Base-by-base conservation (phyloP, 345 rosid genomes). In the Moricandia arvensis region DNA sequence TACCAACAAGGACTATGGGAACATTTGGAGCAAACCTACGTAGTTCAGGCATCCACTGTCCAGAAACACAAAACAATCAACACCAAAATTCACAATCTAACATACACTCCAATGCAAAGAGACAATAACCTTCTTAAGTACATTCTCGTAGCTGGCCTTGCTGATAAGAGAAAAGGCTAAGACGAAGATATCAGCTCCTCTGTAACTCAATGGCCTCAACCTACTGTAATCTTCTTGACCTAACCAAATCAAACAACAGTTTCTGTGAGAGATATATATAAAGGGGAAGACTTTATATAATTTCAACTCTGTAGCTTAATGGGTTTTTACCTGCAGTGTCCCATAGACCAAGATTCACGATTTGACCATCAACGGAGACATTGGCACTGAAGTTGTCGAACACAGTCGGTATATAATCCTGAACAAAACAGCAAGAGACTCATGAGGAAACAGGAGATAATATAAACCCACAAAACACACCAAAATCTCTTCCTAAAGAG, bases 171-270 rank as follows among this genome's bases (percentile, higher is more conserved):
- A 95, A 84, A 95, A 92, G 45, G 99, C 97, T 68, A 95, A 80
- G 64, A 92, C 91, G 66, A 95, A 95, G 27, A 95, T 85, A 76
- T 92, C 97, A 59, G 99, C 99, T 49, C 99, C 97, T 80, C 98
- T 85, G 83, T 95, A 95, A 82, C 99, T 92, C 84, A 95, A 81
- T 72, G 99, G 99, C 76, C 99, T 89, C 80, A 95, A 60, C 83
- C 99, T 90, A 86, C 97, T 92, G 79, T 95, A 95, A 83, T 95
- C 99, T 72, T 95, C 99, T 80, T 95, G 99, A 79, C 99, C 97
- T 95, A 70, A 47, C 69, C 66, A 13, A 72, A 21, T 21, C 80
- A 68, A 33, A 49, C 9, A 49, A 16, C 24, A 7, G 1, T 49
- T 16, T 49, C 10, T 16, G 57, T 49, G 57, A 49, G 57, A 49